Conservation (phyloP, 805 yeast genomes). For the Maudiozyma barnettii region DNA sequence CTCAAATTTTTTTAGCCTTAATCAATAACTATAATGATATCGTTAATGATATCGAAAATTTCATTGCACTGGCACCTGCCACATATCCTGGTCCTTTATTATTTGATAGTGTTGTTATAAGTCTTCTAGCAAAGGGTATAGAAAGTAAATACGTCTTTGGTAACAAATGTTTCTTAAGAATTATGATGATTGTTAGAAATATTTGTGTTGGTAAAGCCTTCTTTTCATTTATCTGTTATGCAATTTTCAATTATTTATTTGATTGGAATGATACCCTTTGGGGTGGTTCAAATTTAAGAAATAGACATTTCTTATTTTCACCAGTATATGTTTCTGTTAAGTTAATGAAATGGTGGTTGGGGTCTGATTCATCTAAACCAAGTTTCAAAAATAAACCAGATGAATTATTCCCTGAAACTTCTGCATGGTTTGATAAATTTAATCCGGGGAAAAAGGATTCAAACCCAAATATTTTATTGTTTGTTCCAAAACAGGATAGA, state of each 20-base stretch:
- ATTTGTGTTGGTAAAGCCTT: slow-evolving; percentile 39
- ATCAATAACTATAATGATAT: slow-evolving; percentile 30
- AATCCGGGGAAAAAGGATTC: slow-evolving; percentile 11
- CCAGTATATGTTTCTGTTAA: slow-evolving; percentile 77
- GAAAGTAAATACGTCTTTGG: slow-evolving; percentile 54
- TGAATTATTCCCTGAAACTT: slow-evolving; percentile 40
- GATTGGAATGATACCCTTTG: slow-evolving; percentile 80
- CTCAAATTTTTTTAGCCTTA: slow-evolving; percentile 68
- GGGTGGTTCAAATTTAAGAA: slow-evolving; percentile 51
- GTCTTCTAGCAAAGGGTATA: slow-evolving; percentile 45
- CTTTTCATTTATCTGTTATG: slow-evolving; percentile 57
- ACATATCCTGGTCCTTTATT: slow-evolving; percentile 75
- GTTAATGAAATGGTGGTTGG: slow-evolving; percentile 90
- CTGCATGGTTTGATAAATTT: slow-evolving; percentile 40
- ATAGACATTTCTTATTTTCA: slow-evolving; percentile 73
- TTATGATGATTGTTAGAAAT: slow-evolving; percentile 52
- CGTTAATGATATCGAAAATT: slow-evolving; percentile 49
- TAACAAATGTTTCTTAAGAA: slow-evolving; percentile 61
- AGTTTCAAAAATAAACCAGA: slow-evolving; percentile 32
- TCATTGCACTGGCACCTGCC: slow-evolving; percentile 82
- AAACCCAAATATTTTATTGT: slow-evolving; percentile 53
- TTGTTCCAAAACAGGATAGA: slow-evolving; percentile 63
- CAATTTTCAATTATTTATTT: slow-evolving; percentile 77
- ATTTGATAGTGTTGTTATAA: slow-evolving; percentile 48
- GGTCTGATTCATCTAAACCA: slow-evolving; percentile 29